These are phyloP conservation scores for Diplotaxis tenuifolia DNA, from an alignment of 345 rosid species.

Conservation along the genomic window DNA sequence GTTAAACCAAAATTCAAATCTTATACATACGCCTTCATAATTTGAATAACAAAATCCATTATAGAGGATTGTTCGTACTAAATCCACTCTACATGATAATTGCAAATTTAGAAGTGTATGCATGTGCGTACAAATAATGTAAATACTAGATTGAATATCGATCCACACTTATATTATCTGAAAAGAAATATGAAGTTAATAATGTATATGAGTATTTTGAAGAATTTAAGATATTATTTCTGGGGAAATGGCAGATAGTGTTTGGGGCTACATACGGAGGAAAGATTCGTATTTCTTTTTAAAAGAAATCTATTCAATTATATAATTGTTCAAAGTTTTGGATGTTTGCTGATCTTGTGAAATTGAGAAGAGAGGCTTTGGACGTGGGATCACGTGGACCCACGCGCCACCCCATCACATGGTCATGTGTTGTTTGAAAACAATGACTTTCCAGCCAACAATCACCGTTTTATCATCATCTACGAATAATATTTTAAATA, in stretches of 20 bases:
- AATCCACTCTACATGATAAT: neutral
- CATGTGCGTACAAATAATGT: neutral
- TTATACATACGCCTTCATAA: neutral
- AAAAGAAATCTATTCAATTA: neutral
- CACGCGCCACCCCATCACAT: conserved; percentile 52
- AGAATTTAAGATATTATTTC: conserved; percentile 21
- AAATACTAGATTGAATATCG: conserved; percentile 1
- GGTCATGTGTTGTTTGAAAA: conserved; percentile 66
- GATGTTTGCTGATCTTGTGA: conserved; percentile 29
- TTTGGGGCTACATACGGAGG: conserved; percentile 34
- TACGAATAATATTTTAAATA: neutral
- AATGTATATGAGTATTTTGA: conserved; percentile 10
- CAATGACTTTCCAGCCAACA: conserved; percentile 53
- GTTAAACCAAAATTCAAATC: neutral
- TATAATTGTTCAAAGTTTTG: conserved; percentile 15
- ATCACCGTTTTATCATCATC: conserved; percentile 17
- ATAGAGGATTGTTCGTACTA: neutral
- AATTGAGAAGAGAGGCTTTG: conserved; percentile 35
- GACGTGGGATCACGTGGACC: conserved; percentile 63
- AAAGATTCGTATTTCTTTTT: conserved; percentile 40
- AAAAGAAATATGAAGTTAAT: neutral
- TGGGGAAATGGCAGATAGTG: conserved; percentile 14
- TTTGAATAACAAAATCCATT: neutral
- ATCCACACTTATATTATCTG: conserved; percentile 7
- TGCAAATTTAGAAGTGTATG: neutral